These are phyloP conservation scores for Cytospora mali DNA, from an alignment of 2,329 filamentous ascomycete genomes.

Conservation along the genomic window DNA sequence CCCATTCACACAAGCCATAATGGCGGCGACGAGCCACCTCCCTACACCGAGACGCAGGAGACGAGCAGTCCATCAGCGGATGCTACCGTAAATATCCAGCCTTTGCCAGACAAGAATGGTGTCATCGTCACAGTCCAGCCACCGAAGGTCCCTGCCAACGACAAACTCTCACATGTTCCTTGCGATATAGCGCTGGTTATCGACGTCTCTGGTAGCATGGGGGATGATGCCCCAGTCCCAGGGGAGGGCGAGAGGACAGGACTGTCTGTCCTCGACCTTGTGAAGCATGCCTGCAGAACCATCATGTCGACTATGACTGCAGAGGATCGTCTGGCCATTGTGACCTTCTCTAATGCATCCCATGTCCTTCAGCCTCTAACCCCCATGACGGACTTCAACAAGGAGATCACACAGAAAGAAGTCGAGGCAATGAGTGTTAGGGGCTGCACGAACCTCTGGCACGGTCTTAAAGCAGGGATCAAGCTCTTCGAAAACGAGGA, in stretches of 20 bases:
- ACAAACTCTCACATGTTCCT: conserved; percentile 45
- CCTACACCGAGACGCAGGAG: conserved; percentile 2
- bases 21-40: not conserved
- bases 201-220: conserved; percentile 63
- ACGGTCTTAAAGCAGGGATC: conserved; percentile 55
- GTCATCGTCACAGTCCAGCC: conserved; percentile 51
- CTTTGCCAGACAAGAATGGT: conserved; percentile 42
- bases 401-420: conserved; percentile 43
- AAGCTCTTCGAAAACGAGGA: conserved; percentile 45
- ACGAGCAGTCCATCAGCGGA: not conserved
- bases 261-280: conserved; percentile 59
- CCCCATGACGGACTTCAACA: conserved; percentile 51
- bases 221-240: conserved; percentile 46
- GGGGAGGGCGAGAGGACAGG: conserved; percentile 50
- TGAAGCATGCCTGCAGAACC: conserved; percentile 61
- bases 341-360: conserved; percentile 52
- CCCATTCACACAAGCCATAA: not conserved
- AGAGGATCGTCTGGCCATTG: conserved; percentile 59
- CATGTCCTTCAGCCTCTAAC: conserved; percentile 49
- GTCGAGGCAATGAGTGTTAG: conserved; percentile 47
- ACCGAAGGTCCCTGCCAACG: conserved; percentile 40
- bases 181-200: conserved; percentile 66
- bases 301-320: conserved; percentile 57
- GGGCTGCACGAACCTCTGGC: conserved; percentile 58
- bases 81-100: conserved; percentile 40